Evolutionary conservation across 2,329 filamentous ascomycete species (phyloP).

Genomic region (Paecilomyces dactylethromorphus): DNA sequence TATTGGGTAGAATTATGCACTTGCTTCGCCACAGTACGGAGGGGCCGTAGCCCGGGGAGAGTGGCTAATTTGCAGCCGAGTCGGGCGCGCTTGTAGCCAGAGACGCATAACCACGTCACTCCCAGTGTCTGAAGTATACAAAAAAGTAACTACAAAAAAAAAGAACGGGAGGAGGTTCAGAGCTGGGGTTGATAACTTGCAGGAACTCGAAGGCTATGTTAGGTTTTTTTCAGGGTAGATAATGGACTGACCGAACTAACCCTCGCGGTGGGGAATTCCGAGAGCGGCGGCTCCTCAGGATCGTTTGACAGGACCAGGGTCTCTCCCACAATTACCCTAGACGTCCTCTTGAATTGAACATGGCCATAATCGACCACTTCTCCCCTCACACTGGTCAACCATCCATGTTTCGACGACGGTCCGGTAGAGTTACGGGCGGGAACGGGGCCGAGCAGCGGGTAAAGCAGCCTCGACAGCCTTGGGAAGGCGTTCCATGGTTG

Average conservation of each 20-base stretch:
- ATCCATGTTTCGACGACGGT: constrained; percentile 1
- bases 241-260: not conserved
- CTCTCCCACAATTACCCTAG: constrained; percentile 5
- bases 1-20: constrained; percentile 16
- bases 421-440: constrained; percentile 6
- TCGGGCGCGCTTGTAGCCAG: constrained; percentile 3
- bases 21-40: constrained; percentile 33
- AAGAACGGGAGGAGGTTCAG: not conserved
- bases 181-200: not conserved
- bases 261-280: not conserved
- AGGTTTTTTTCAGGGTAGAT: not conserved
- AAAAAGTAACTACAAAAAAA: not conserved
- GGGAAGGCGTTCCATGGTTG: constrained; percentile 5
- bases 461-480: not conserved
- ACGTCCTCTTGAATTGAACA: constrained; percentile 1
- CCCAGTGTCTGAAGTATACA: not conserved
- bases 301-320: not conserved
- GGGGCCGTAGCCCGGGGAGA: constrained; percentile 7
- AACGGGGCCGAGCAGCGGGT: constrained; percentile 4
- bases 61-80: constrained; percentile 16
- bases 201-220: not conserved
- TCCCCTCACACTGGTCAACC: constrained; percentile 6
- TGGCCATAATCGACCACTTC: constrained; percentile 2
- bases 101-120: constrained; percentile 6
- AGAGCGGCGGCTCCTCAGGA: not conserved